phyloP scores from a whole-genome alignment of 495 filamentous ascomycete genomes.

The Hapsidospora chrysogenum region DNA sequence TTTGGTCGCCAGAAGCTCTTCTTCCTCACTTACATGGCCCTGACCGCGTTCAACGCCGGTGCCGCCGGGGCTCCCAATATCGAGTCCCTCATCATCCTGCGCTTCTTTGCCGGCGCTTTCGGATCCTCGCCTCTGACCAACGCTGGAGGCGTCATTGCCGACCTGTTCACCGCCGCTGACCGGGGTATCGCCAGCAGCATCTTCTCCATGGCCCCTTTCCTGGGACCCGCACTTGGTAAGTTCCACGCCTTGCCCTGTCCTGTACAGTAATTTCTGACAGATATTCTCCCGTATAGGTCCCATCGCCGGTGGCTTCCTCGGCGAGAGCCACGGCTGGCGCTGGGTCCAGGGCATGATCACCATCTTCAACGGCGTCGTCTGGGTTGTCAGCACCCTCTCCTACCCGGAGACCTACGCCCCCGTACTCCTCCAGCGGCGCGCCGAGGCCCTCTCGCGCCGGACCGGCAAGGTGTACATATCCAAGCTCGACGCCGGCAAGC shows the following conservation, averaged over 20 bases:
- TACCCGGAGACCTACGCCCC: conserved; percentile 75
- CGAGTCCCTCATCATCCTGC: conserved; percentile 49
- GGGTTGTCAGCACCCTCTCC: conserved; percentile 42
- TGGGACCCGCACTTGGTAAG: conserved; percentile 44
- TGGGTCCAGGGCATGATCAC: conserved; percentile 48
- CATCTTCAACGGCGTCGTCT: conserved; percentile 54
- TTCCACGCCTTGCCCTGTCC: conserved; percentile 1
- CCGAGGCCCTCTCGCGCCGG: conserved; percentile 42
- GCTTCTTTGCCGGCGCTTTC: conserved; percentile 68
- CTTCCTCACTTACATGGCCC: conserved; percentile 40
- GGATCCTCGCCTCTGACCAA: conserved; percentile 60
- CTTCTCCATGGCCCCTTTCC: conserved; percentile 51
- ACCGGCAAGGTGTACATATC: conserved; percentile 47
- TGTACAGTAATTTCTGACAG: background rate
- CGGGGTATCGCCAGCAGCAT: conserved; percentile 46
- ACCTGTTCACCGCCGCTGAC: conserved; percentile 49
- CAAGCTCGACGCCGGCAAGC: conserved; percentile 39
- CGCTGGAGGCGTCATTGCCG: conserved; percentile 56
- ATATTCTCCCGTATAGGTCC: conserved; percentile 9
- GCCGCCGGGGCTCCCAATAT: conserved; percentile 45
- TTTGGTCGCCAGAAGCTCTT: conserved; percentile 61
- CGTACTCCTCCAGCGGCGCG: conserved; percentile 55
- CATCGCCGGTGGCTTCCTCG: conserved; percentile 43
- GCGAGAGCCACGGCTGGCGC: conserved; percentile 41
- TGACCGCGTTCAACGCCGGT: conserved; percentile 56